Percentiles rank a stretch among this genome's conserved stretches.
Evolutionary conservation across 2,329 filamentous ascomycete genomes (phyloP).

Genomic region (Aspergillus tanneri): DNA sequence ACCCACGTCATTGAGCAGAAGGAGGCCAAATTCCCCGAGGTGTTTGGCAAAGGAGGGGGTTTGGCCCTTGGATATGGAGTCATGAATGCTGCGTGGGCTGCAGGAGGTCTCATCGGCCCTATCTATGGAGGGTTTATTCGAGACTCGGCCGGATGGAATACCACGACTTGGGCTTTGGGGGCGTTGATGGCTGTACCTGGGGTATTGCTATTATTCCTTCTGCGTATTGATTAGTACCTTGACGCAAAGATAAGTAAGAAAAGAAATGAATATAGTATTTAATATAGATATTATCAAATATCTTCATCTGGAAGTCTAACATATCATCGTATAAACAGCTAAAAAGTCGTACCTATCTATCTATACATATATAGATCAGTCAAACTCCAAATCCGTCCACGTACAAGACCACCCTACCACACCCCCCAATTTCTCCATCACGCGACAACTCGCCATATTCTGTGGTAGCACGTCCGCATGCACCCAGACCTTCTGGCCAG

Average conservation of each 20-base stretch:
- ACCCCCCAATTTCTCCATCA: slow-evolving; percentile 48
- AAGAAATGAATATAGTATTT: no score
- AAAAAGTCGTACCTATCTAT: no score
- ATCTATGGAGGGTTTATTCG: slow-evolving; percentile 53
- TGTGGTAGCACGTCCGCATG: slow-evolving; percentile 39
- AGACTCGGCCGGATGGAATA: slow-evolving; percentile 50
- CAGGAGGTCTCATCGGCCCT: slow-evolving; percentile 53
- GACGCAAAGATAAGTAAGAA: no score
- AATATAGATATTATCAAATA: no score
- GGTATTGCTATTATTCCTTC: background rate
- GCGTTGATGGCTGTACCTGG: background rate
- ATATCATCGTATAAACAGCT: no score
- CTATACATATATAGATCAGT: background rate
- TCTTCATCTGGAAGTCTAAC: no score
- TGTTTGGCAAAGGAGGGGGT: slow-evolving; percentile 58
- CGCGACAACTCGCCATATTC: slow-evolving; percentile 40
- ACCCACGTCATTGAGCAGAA: slow-evolving; percentile 57
- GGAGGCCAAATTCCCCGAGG: slow-evolving; percentile 49
- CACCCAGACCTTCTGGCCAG: slow-evolving; percentile 27
- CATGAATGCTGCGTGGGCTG: slow-evolving; percentile 55
- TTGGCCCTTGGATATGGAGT: slow-evolving; percentile 61
- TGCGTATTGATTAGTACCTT: no score
- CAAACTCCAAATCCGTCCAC: slow-evolving; percentile 40
- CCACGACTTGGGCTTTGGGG: slow-evolving; percentile 53
- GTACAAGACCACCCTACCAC: slow-evolving; percentile 33